phyloP scores from a whole-genome alignment of 371 early-diverging fungal species.

The Mortierella sp. region DNA sequence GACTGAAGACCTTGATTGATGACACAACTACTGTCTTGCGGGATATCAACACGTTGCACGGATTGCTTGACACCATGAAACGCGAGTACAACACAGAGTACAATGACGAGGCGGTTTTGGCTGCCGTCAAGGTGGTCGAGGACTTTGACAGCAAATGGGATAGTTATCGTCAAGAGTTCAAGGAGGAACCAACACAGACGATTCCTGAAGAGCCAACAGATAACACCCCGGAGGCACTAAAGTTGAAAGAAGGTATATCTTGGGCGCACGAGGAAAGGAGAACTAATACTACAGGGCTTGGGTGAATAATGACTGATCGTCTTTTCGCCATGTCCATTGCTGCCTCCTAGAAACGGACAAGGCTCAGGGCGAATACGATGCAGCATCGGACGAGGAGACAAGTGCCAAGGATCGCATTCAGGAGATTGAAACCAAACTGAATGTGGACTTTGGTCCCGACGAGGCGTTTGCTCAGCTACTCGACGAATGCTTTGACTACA shows the following conservation, averaged over 20 bases:
- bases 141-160: conserved; percentile 33
- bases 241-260: conserved; percentile 23
- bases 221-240: conserved; percentile 23
- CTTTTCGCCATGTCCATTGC: neutral
- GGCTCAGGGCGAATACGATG: conserved; percentile 55
- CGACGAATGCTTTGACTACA: conserved; percentile 74
- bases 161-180: conserved; percentile 20
- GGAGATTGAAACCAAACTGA: conserved; percentile 58
- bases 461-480: conserved; percentile 70
- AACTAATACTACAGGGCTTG: neutral
- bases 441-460: conserved; percentile 69
- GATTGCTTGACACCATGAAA: conserved; percentile 23
- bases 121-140: conserved; percentile 26
- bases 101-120: conserved; percentile 44
- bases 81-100: conserved; percentile 46
- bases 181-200: conserved; percentile 9
- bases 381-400: conserved; percentile 54
- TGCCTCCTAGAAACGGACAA: conserved; percentile 52
- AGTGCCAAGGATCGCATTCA: conserved; percentile 51
- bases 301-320: neutral
- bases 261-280: neutral
- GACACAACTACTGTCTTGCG: conserved; percentile 21
- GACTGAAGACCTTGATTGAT: conserved; percentile 11
- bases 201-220: conserved; percentile 30
- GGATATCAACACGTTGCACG: conserved; percentile 29